phyloP scores from a whole-genome alignment of 495 filamentous ascomycete species.

The Schizothecium vesticola region DNA sequence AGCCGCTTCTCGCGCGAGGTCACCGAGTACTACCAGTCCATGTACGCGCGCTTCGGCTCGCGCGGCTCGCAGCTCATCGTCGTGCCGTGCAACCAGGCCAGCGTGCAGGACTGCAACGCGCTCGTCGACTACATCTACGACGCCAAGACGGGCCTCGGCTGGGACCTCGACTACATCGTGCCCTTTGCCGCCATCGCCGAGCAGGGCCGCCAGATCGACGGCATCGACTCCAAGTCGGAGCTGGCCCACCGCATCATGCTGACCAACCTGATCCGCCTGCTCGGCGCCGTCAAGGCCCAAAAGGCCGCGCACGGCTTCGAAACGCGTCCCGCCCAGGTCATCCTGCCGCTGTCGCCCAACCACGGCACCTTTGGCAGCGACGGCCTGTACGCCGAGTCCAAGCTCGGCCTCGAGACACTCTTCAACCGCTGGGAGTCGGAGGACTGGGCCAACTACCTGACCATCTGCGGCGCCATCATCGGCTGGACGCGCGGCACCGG shows the following conservation, averaged over 20 bases:
- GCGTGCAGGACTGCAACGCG: constrained; percentile 92
- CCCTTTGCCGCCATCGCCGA: constrained; percentile 97
- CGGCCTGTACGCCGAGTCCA: constrained; percentile 96
- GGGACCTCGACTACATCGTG: constrained; percentile 95
- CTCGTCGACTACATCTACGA: constrained; percentile 95
- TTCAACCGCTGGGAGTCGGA: constrained; percentile 99
- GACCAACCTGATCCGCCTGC: constrained; percentile 87
- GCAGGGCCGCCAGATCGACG: constrained; percentile 96
- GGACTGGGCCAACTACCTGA: constrained; percentile 95
- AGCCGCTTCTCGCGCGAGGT: constrained; percentile 94
- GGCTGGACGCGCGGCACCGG: constrained; percentile 97
- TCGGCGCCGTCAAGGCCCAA: constrained; percentile 84
- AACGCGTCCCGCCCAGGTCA: constrained; percentile 92
- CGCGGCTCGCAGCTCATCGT: constrained; percentile 95
- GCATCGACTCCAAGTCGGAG: constrained; percentile 96
- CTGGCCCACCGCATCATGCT: constrained; percentile 98
- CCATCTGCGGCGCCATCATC: constrained; percentile 97
- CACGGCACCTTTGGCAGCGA: constrained; percentile 98
- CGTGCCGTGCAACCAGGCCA: constrained; percentile 98
- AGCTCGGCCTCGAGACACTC: constrained; percentile 90
- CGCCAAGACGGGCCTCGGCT: constrained; percentile 90
- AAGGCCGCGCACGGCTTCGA: constrained; percentile 84
- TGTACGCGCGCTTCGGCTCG: constrained; percentile 91
- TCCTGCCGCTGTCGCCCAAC: constrained; percentile 93
- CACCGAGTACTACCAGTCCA: constrained; percentile 98